Evolutionary conservation across 1,284 basidiomycete species (phyloP).

Genomic region (Laetiporus sulphureus): DNA sequence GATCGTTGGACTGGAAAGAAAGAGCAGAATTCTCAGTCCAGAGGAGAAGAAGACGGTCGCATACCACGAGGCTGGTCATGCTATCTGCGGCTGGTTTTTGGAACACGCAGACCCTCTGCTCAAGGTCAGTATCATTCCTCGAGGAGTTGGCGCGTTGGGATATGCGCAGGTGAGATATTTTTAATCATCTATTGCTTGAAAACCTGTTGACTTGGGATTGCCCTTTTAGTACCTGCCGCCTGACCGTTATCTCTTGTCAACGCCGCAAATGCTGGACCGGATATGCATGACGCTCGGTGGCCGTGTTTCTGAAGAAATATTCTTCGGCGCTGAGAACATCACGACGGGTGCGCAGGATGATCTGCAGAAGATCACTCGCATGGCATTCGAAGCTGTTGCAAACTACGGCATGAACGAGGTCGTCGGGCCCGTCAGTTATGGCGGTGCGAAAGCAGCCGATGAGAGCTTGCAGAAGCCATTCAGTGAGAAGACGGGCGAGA

Average conservation of each 20-base stretch:
- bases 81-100: constrained; percentile 97
- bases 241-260: constrained; percentile 93
- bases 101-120: constrained; percentile 96
- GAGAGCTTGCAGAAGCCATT: constrained; percentile 97
- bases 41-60: constrained; percentile 99
- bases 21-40: constrained; percentile 87
- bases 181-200: neutral
- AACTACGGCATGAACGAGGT: constrained; percentile 95
- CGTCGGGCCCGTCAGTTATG: constrained; percentile 95
- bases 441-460: constrained; percentile 74
- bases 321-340: constrained; percentile 90
- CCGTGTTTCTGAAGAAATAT: constrained; percentile 96
- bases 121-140: constrained; percentile 98
- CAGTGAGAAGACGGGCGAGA: constrained; percentile 94
- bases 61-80: constrained; percentile 98
- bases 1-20: constrained; percentile 94
- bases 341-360: constrained; percentile 98
- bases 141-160: constrained; percentile 92
- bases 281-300: constrained; percentile 99
- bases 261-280: constrained; percentile 90
- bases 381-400: constrained; percentile 94
- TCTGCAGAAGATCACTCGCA: constrained; percentile 94
- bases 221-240: constrained; percentile 81
- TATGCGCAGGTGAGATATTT: constrained; percentile 76
- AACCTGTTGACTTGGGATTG: constrained; percentile 5